Base-by-base conservation (phyloP, 352 stramenopile species). In the Pythium monospermum region DNA sequence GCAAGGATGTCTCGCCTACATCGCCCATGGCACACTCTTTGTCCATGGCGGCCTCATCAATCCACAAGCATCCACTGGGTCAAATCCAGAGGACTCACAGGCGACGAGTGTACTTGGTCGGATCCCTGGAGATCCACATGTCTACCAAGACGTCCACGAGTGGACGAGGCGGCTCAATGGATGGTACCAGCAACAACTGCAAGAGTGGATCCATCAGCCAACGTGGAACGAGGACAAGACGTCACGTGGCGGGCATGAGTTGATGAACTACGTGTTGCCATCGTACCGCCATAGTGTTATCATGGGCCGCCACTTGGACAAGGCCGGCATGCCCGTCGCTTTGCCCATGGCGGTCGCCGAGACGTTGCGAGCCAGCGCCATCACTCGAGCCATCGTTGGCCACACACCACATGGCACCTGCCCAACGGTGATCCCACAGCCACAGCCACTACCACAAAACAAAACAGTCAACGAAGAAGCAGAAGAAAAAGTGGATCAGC, bases 381-480 rank as follows among this genome's bases (percentile, higher is more conserved):
- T 98, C 60, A 71, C 73, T 25, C 71, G 87, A 19, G 64, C 97
- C 10, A 73, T 98, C 28, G 77, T 96, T n/a, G 91, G 91, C 4
- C 91, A 98, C 55, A 96, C 91, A 39, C 91, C 91, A 16, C 91
- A 96, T 37, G 90, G 91, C 11, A 96, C 91, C 59, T 95, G 82
- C 53, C 90, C 91, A 12, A 94, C 91, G 0, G 73, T 97, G 18
- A 73, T 91, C 32, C 84, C 76, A 37, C 82, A 93, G 32, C 52
- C 61, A 10, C 19, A 19, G 41, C 7, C 32, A 12, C 21, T 7
- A 15, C 7, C 32, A 12, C 21, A 4, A 15, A 37, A 37, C 22
- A 19, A 1, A 8, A 30, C 11, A 35, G 49, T 39, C 61, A 35
- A 32, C 21, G n/a, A n/a, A n/a, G n/a, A n/a, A n/a, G n/a, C n/a